Percentiles rank a stretch among this genome's conserved stretches.
Evolutionary conservation across 1,284 basidiomycete species (phyloP).

Genomic region (Ceratobasidium sp.): DNA sequence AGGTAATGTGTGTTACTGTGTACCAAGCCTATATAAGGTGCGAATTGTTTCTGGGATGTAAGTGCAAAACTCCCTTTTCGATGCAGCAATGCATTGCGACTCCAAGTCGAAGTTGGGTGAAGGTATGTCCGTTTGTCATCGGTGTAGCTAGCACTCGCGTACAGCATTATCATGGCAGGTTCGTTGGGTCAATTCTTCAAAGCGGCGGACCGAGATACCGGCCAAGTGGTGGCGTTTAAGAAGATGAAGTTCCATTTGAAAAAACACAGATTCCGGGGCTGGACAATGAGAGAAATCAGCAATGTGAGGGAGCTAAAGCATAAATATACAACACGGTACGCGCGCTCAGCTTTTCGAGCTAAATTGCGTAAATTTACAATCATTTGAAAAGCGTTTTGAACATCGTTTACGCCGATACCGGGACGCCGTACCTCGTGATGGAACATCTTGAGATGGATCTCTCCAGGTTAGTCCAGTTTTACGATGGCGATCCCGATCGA

Average conservation of each 20-base stretch:
- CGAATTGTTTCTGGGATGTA: neutral
- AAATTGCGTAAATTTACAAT: neutral
- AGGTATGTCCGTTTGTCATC: slow-evolving; percentile 20
- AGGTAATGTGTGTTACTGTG: neutral
- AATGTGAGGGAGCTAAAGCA: slow-evolving; percentile 22
- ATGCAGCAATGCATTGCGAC: slow-evolving; percentile 21
- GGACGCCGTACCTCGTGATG: slow-evolving; percentile 25
- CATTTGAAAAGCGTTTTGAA: neutral
- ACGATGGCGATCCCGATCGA: slow-evolving; percentile 1
- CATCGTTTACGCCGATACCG: neutral
- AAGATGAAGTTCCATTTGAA: slow-evolving; percentile 15
- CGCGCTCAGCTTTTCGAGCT: neutral
- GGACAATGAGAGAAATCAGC: slow-evolving; percentile 23
- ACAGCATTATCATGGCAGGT: neutral
- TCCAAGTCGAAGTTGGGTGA: slow-evolving; percentile 13
- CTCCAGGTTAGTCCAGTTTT: neutral
- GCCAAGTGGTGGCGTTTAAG: slow-evolving; percentile 16
- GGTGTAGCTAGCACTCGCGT: neutral
- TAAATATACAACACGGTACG: slow-evolving; percentile 15
- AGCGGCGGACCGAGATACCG: neutral
- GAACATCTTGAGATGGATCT: slow-evolving; percentile 37
- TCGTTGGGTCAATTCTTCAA: slow-evolving; percentile 26
- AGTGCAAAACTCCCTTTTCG: neutral
- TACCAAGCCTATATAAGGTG: neutral
- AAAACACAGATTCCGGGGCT: neutral